Conservation (phyloP, 228 moss, liverwort and hornwort genomes). For the Sphagnum fallax region DNA sequence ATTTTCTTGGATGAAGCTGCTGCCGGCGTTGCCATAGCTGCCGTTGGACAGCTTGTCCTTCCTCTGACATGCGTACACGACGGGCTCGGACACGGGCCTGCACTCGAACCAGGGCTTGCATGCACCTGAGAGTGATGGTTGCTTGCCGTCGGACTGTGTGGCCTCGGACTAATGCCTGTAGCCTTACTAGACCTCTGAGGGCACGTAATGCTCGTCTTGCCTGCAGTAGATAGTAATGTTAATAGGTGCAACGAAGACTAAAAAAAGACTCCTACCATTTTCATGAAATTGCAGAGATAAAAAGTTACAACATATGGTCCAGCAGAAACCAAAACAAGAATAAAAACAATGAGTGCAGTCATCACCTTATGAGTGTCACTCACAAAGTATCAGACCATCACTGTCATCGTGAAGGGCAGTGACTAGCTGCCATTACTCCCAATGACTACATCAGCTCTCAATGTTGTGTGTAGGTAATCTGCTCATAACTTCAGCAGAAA, state of each 20-base stretch:
- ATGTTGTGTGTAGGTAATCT: too few relatives aligned
- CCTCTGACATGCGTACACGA: conserved; percentile 97
- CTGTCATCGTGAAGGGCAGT: neutral
- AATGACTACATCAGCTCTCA: neutral
- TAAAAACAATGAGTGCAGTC: too few relatives aligned
- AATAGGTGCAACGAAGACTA: too few relatives aligned
- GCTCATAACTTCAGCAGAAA: neutral
- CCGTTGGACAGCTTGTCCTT: conserved; percentile 92
- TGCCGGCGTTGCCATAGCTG: conserved; percentile 81
- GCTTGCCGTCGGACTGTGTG: conserved; percentile 96
- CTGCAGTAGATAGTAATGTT: conserved; percentile 16
- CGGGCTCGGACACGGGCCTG: conserved; percentile 93
- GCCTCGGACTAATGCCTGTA: conserved; percentile 93
- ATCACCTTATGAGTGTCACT: neutral
- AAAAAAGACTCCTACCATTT: too few relatives aligned
- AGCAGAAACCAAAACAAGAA: too few relatives aligned
- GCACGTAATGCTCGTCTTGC: conserved; percentile 91
- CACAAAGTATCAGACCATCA: neutral
- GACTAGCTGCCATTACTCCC: neutral
- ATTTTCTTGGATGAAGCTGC: conserved; percentile 60
- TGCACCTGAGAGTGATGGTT: conserved; percentile 84
- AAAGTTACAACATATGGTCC: too few relatives aligned
- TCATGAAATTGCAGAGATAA: too few relatives aligned
- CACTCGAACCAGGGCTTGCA: conserved; percentile 96
- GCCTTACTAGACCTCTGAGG: conserved; percentile 74